Evolutionary conservation across 179 eudicot genomes (phyloP), one percentile per base, ranked within the genome.

Genomic region (Vitellaria paradoxa): DNA sequence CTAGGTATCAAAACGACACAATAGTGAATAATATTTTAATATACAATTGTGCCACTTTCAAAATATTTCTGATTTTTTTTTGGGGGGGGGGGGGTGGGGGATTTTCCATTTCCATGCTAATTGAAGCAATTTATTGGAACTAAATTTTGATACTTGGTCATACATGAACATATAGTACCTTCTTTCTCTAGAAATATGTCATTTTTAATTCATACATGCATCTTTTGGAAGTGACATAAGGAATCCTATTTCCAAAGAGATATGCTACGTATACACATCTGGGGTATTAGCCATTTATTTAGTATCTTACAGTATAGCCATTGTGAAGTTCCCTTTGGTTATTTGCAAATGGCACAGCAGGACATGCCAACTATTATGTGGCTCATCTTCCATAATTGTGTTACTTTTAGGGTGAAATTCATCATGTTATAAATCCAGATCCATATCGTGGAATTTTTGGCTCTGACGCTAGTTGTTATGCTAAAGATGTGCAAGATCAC

Each of bases 381-480:
- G 26, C 30, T 72, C 18, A 11, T 40, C 24, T 55, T 73, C 42
- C 18, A 59, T 20, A 42, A 40, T 52, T 73, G 30, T 73, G 65
- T 23, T 37, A 72, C 49, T 74, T 84, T 78, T 89, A 96, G 99
- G 99, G 96, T 76, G 98, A 96, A 80, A 91, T 96, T 72, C 96
- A 90, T 81, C 99, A 96, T 90, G 99, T 92, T 66, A 52, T 93
- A 30, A 96, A 96, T 82, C 99, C 99, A 76, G 91, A 96, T 81
- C 98, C 99, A 78, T 96, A 96, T 69, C 98, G 88, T 69, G 99
- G 99, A 68, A 76, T 82, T 18, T 93, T 96, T 86, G 98, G 97
- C 30, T 86, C 99, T 76, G 98, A 96, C 85, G 91, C 86, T 52
- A 78, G 46, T 76, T 72, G 75, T 3, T 96, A 96, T 82, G 97